These are phyloP conservation scores for Aspergillus eucalypticola DNA, from an alignment of 2,329 filamentous ascomycete species.

Conservation along the genomic window DNA sequence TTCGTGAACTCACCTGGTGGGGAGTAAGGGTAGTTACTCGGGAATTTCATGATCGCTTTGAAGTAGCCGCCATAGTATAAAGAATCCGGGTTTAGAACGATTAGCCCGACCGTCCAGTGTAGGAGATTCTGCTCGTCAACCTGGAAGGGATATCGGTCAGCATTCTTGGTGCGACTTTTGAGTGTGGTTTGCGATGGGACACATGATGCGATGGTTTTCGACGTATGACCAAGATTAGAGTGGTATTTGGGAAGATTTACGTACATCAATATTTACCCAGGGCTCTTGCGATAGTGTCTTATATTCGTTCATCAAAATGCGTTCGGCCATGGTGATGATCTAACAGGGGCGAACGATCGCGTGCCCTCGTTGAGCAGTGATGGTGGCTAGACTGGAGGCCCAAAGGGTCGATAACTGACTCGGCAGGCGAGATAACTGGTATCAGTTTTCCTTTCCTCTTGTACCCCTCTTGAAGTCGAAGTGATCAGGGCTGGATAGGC, in stretches of 20 bases:
- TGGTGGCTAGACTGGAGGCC: not conserved
- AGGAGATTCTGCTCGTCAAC: conserved; percentile 81
- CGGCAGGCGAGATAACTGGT: not conserved
- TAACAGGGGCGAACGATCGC: conserved; percentile 1
- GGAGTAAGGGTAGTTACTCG: conserved; percentile 82
- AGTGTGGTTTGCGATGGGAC: not conserved
- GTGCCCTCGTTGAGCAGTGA: not conserved
- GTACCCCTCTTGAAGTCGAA: not conserved
- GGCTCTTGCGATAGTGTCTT: conserved; percentile 81
- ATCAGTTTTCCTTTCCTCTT: not conserved
- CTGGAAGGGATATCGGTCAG: conserved; percentile 43
- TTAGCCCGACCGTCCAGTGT: conserved; percentile 82
- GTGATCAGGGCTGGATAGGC: not conserved
- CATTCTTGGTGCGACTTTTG: not conserved
- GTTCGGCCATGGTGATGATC: conserved; percentile 59
- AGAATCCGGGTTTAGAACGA: conserved; percentile 90
- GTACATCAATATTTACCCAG: conserved; percentile 87
- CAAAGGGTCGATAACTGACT: not conserved
- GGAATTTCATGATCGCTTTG: conserved; percentile 84
- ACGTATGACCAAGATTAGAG: not conserved
- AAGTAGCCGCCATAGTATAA: conserved; percentile 92
- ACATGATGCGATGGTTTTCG: not conserved
- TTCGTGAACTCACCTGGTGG: conserved; percentile 62
- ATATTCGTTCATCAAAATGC: conserved; percentile 87
- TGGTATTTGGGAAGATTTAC: conserved; percentile 25